A percentile compares a stretch with the other conserved stretches of the same genome.
Evolutionary conservation across 2,329 filamentous ascomycete species (phyloP).

Genomic region (Fusarium continuum): DNA sequence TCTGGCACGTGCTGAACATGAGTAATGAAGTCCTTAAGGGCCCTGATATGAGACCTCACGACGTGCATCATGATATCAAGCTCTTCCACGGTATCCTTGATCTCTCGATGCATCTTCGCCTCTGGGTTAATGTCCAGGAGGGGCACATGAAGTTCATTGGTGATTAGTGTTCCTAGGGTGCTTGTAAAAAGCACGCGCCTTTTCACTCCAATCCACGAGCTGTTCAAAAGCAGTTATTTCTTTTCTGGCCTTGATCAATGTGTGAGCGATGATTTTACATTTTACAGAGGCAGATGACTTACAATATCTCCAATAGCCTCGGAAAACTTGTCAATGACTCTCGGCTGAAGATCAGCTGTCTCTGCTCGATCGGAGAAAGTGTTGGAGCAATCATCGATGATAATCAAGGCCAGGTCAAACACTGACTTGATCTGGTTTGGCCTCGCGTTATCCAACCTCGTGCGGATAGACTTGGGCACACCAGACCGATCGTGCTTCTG

Average conservation of each 20-base stretch:
- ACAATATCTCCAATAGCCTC: neutral
- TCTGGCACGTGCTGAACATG: neutral
- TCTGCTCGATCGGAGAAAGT: neutral
- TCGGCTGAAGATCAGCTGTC: neutral
- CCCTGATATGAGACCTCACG: neutral
- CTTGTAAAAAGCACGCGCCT: neutral
- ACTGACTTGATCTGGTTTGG: neutral
- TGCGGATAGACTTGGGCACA: neutral
- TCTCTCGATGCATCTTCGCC: neutral
- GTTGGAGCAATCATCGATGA: neutral
- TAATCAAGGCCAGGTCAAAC: neutral
- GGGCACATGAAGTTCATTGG: neutral
- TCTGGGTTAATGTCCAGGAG: neutral
- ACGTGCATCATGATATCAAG: neutral
- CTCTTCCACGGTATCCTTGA: neutral
- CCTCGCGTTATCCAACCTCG: neutral
- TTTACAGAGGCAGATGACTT: too few species aligned
- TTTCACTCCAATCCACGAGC: neutral
- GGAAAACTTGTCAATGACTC: neutral
- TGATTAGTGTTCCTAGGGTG: neutral
- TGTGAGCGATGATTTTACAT: neutral
- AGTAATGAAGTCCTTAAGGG: neutral
- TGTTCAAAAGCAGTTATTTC: neutral
- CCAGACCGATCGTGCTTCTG: neutral
- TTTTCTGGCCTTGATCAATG: neutral